Base-by-base conservation (phyloP, 352 stramenopile species). In the Globisporangium recalcitrans region DNA sequence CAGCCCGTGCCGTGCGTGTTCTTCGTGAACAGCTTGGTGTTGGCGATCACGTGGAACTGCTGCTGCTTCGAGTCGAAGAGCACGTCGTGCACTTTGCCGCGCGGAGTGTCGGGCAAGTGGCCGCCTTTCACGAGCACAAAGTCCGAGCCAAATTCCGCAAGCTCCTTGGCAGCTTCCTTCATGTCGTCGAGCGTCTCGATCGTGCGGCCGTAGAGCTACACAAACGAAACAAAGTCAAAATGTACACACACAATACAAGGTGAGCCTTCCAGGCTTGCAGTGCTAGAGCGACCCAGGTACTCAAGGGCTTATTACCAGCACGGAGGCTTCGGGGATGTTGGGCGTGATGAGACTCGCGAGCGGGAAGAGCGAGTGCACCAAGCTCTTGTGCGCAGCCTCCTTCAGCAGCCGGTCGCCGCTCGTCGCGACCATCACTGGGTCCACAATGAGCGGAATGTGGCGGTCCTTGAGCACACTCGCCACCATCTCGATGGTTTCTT, bases 351-450 rank as follows among this genome's bases (percentile, higher is more conserved):
- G 70, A 63, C 85, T 86, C 22, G 82, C 85, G 49, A 88, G 74
- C 10, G 93, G 91, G 64, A 98, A 97, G 16, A 98, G 69, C 36
- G 79, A 60, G 48, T 74, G 42, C 56, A 93, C 80, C 40, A 98
- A 80, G 32, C 73, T 75, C 11, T 68, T 56, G 46, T 93, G 72
- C 14, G 91, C 90, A 3, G 75, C 75, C 13, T 87, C 78, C 42
- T 96, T 74, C 44, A 98, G 73, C 13, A 98, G 71, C 24, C 80
- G 71, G 80, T 93, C 42, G 66, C 91, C 65, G 69, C 82, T 97
- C 13, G 90, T 97, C 0, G 87, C 90, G 57, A 98, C 90, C 91
- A 98, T 98, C 29, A 98, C 92, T 1, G 95, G 93, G 74, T 98
- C 95, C 10, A 97, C 75, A n/a, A 98, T 85, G 5, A 98, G 69